Base-by-base conservation (phyloP, 768 basidiomycete genomes). In the Trametes meyenii region DNA sequence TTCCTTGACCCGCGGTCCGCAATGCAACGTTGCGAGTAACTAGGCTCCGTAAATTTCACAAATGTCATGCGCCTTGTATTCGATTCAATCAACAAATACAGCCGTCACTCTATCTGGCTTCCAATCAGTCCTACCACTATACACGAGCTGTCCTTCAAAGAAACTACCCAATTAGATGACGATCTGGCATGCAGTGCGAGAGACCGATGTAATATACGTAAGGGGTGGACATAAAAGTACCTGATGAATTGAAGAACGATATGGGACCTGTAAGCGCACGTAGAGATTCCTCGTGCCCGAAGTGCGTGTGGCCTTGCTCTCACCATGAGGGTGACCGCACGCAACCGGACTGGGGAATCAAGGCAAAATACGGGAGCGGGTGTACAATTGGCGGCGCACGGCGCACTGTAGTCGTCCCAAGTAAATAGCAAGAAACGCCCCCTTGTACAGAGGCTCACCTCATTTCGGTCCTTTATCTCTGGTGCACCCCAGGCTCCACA, bases 1-100 rank as follows among this genome's bases (percentile, higher is more conserved):
- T 56, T 56, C 49, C 35, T 62, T 56, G 40, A 51, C 21, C 55
- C 60, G 48, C 54, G 49, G 56, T 58, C 56, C 48, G 56, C 48
- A 48, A 43, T 24, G 35, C 48, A 39, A 51, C 50, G 44, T 54
- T 38, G 51, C 46, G 21, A n/a, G n/a, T n/a, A n/a, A n/a, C n/a
- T 8, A 10, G n/a, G 23, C 14, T 8, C 5, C 43, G 26, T 33
- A 35, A 52, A 14, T 46, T 19, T 29, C 13, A 19, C 50, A 14
- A 33, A 14, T 24, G 17, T 8, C 43, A 7, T 14, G 36, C 21
- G 50, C 50, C 35, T 59, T 59, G 58, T 46, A 39, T 53, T 51
- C 26, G 23, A 26, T 13, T 16, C 10, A 17, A 52, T 21, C 17
- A 48, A 24, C 12, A 48, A 48, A 11, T 48, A 48, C 46, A 48